These are phyloP conservation scores for Saksenaea oblongispora DNA, from an alignment of 371 early-diverging fungal genomes.

Conservation along the genomic window DNA sequence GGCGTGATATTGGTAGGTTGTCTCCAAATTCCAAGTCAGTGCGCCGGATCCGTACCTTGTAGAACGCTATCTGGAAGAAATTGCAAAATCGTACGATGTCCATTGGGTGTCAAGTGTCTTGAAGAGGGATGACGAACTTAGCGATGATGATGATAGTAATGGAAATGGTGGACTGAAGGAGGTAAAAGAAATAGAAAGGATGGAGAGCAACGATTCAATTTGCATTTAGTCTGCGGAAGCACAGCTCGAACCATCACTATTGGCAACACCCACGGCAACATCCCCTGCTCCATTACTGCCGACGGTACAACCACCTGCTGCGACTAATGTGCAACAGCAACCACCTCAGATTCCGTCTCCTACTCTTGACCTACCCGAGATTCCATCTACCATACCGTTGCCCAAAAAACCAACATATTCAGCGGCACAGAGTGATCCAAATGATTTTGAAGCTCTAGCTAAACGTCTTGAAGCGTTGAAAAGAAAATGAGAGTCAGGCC, in stretches of 20 bases:
- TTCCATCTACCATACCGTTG: constrained; percentile 32
- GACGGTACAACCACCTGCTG: neutral
- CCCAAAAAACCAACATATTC: constrained; percentile 22
- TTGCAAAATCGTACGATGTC: constrained; percentile 82
- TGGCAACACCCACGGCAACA: neutral
- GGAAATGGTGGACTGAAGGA: constrained; percentile 19
- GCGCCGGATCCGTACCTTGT: constrained; percentile 83
- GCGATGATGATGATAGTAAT: constrained; percentile 18
- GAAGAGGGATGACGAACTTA: constrained; percentile 31
- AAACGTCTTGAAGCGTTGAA: constrained; percentile 77
- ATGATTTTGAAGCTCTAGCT: constrained; percentile 72
- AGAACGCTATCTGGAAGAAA: constrained; percentile 85
- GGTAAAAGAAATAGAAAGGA: constrained; percentile 14
- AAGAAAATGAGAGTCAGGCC: constrained; percentile 21
- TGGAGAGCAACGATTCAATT: neutral
- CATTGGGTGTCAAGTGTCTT: constrained; percentile 65
- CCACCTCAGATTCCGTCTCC: constrained; percentile 8
- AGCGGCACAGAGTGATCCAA: constrained; percentile 15
- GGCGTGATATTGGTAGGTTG: constrained; percentile 52
- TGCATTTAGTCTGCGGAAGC: constrained; percentile 2
- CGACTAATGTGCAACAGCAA: constrained; percentile 6
- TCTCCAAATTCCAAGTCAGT: constrained; percentile 76
- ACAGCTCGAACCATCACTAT: constrained; percentile 21
- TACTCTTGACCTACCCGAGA: constrained; percentile 35
- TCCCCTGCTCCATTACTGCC: neutral